These are phyloP conservation scores for Coemansia sp. DNA, from an alignment of 192 early-diverging fungal genomes.

Conservation along the genomic window DNA sequence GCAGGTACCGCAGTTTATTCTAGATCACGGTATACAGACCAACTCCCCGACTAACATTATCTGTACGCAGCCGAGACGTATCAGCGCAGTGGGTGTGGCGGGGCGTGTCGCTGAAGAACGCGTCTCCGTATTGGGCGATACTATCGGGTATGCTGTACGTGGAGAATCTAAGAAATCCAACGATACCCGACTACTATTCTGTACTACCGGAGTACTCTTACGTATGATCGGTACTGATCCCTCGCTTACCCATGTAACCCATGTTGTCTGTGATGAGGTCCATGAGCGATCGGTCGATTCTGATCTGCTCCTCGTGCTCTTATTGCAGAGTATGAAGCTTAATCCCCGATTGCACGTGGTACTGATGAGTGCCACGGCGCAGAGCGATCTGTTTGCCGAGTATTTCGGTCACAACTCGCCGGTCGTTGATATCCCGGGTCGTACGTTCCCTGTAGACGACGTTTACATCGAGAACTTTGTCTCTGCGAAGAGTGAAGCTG, in stretches of 20 bases:
- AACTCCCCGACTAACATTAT: conserved; percentile 64
- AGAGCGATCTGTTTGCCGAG: conserved; percentile 72
- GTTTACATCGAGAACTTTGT: conserved; percentile 57
- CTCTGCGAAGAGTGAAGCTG: not conserved
- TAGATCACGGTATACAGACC: conserved; percentile 65
- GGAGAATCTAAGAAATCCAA: conserved; percentile 62
- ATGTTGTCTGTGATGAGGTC: conserved; percentile 85
- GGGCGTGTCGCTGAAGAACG: conserved; percentile 65
- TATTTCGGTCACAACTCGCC: conserved; percentile 74
- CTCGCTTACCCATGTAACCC: conserved; percentile 20
- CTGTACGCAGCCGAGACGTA: conserved; percentile 90
- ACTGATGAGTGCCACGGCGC: conserved; percentile 92
- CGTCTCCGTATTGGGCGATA: conserved; percentile 4
- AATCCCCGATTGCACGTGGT: conserved; percentile 65
- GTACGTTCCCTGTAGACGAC: conserved; percentile 74
- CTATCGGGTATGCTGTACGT: conserved; percentile 66
- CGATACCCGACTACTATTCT: conserved; percentile 65
- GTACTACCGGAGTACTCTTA: conserved; percentile 69
- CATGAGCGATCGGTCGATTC: conserved; percentile 81
- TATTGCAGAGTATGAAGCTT: conserved; percentile 60
- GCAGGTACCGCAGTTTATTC: conserved; percentile 86
- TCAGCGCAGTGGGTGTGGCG: conserved; percentile 73
- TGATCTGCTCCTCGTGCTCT: conserved; percentile 81
- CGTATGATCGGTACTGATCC: conserved; percentile 53
- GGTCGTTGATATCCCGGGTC: conserved; percentile 71